A percentile compares a stretch with the other conserved stretches of the same genome.
These are phyloP conservation scores for Taphrina pruni DNA, from an alignment of 1,139 yeast species.

Conservation along the genomic window DNA sequence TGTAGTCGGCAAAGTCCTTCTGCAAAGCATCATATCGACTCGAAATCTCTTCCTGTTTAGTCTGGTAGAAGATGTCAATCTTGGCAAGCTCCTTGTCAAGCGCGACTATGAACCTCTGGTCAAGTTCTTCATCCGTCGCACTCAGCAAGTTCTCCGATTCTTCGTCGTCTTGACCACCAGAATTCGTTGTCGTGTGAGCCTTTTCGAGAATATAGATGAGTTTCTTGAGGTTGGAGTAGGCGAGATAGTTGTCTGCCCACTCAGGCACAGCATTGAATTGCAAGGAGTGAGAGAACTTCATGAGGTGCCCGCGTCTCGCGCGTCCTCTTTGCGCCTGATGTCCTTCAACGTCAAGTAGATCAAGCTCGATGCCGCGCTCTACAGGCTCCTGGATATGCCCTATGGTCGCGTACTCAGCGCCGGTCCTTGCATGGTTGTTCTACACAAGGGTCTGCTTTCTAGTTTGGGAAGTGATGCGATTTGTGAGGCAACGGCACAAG, in stretches of 20 bases:
- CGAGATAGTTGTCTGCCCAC: conserved; percentile 72
- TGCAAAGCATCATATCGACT: conserved; percentile 58
- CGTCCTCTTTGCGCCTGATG: neutral
- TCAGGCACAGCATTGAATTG: conserved; percentile 83
- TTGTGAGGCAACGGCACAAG: neutral
- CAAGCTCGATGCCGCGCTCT: conserved; percentile 13
- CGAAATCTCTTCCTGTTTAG: conserved; percentile 59
- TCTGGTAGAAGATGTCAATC: conserved; percentile 61
- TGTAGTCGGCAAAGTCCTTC: conserved; percentile 53
- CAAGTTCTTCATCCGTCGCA: conserved; percentile 56
- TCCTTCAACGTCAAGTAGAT: neutral
- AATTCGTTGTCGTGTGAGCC: conserved; percentile 47
- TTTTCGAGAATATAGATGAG: conserved; percentile 60
- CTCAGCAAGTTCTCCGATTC: conserved; percentile 52
- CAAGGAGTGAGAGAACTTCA: conserved; percentile 77
- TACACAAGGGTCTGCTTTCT: conserved; percentile 5
- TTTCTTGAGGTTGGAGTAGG: conserved; percentile 57
- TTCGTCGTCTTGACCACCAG: conserved; percentile 49
- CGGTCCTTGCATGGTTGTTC: neutral
- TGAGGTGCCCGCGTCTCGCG: conserved; percentile 48
- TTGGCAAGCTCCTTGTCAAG: conserved; percentile 64
- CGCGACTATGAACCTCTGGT: conserved; percentile 59
- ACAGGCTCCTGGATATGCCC: neutral
- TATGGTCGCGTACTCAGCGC: conserved; percentile 9
- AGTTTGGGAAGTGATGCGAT: neutral